Percentiles rank a stretch among this genome's conserved stretches.
These are phyloP conservation scores for Marasmius fiardii DNA, from an alignment of 1,284 basidiomycete genomes.

Conservation along the genomic window DNA sequence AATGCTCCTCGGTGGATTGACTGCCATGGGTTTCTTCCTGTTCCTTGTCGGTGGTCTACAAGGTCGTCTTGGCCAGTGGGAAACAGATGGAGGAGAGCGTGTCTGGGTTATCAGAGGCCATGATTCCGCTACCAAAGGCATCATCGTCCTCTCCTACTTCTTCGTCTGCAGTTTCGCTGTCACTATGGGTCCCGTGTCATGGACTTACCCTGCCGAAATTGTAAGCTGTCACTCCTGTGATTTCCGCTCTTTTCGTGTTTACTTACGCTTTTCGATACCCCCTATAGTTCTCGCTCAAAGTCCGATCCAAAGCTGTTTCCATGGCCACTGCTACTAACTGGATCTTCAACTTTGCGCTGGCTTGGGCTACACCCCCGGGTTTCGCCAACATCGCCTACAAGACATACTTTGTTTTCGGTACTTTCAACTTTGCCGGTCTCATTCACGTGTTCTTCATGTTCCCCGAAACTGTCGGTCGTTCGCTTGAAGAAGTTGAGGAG, in stretches of 20 bases:
- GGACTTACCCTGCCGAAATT: constrained; percentile 66
- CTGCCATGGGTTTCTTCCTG: constrained; percentile 73
- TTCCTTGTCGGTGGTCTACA: constrained; percentile 77
- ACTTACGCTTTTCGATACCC: background rate
- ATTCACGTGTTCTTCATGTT: constrained; percentile 72
- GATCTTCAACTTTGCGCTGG: constrained; percentile 72
- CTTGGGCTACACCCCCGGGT: constrained; percentile 60
- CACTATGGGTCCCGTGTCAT: constrained; percentile 74
- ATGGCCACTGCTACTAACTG: constrained; percentile 60
- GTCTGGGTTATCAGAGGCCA: constrained; percentile 65
- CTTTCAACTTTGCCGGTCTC: constrained; percentile 72
- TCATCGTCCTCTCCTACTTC: constrained; percentile 76
- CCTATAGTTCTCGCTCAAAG: constrained; percentile 56
- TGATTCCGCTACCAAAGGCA: constrained; percentile 54
- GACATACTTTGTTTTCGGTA: constrained; percentile 74
- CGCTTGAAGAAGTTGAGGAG: constrained; percentile 75
- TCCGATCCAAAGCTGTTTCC: constrained; percentile 72
- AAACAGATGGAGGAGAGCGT: constrained; percentile 30
- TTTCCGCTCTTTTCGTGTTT: constrained; percentile 27
- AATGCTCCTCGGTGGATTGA: constrained; percentile 62
- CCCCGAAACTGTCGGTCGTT: constrained; percentile 70
- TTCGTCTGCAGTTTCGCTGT: constrained; percentile 74
- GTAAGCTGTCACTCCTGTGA: constrained; percentile 21
- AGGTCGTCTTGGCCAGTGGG: constrained; percentile 65
- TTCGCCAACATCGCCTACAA: constrained; percentile 51